Conservation (phyloP, 2,329 filamentous ascomycete species). For the Lachnellula cervina region DNA sequence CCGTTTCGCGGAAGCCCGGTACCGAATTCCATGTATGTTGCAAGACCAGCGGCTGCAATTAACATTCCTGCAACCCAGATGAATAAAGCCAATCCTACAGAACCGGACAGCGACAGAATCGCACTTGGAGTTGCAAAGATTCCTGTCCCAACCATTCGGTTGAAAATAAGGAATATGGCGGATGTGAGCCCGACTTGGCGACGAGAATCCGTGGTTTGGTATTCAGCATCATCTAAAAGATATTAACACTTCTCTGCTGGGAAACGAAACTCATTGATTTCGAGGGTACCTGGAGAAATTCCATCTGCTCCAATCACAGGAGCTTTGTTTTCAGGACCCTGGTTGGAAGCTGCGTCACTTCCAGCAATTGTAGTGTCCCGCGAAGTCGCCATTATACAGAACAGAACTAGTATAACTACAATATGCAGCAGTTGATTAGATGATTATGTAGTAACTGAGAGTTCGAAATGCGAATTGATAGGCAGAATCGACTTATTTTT, state of each 20-base stretch:
- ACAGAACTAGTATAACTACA: neutral
- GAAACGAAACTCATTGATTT: neutral
- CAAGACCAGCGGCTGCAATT: conserved; percentile 57
- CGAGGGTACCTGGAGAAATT: neutral
- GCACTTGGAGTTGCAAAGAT: conserved; percentile 60
- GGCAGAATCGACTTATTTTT: too few species aligned
- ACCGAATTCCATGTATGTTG: conserved; percentile 63
- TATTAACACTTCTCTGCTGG: neutral
- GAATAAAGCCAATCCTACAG: conserved; percentile 56
- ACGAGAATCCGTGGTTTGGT: conserved; percentile 26
- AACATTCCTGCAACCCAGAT: conserved; percentile 60
- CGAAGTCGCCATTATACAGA: neutral
- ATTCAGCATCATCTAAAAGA: neutral
- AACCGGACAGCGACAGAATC: conserved; percentile 53
- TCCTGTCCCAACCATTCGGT: conserved; percentile 62
- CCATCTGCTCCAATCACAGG: neutral
- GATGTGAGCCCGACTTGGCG: conserved; percentile 52
- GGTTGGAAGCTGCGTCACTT: neutral
- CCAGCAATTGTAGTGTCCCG: neutral
- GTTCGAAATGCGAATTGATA: neutral
- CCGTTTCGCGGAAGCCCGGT: conserved; percentile 61
- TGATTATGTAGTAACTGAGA: neutral
- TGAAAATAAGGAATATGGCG: conserved; percentile 57
- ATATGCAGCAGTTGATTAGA: neutral
- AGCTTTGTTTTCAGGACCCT: neutral